phyloP scores from a whole-genome alignment of 805 yeast species.

The Hanseniaspora guilliermondii region DNA sequence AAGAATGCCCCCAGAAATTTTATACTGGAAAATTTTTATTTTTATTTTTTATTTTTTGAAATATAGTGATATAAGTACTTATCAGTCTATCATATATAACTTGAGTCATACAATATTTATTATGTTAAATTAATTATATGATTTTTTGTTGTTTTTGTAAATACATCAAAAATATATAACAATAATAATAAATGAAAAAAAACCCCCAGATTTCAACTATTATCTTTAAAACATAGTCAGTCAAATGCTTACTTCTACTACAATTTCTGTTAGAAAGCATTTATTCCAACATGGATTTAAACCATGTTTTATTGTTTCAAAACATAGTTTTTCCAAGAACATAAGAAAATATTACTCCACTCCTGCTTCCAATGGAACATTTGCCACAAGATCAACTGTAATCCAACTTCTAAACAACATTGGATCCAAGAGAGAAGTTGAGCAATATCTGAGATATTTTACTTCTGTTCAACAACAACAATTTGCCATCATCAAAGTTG shows the following conservation, averaged over 20 bases:
- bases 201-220: too few relatives aligned
- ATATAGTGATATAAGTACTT: too few relatives aligned
- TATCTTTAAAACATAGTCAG: constrained; percentile 8
- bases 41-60: too few relatives aligned
- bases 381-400: constrained; percentile 76
- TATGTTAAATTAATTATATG: too few relatives aligned
- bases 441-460: constrained; percentile 90
- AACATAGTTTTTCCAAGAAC: background rate
- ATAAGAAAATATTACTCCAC: background rate
- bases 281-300: background rate
- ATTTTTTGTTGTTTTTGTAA: too few relatives aligned
- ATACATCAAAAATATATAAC: too few relatives aligned
- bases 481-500: constrained; percentile 96
- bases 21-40: too few relatives aligned
- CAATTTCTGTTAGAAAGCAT: constrained; percentile 3
- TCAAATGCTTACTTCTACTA: constrained; percentile 15
- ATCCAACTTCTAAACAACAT: constrained; percentile 89
- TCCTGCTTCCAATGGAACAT: constrained; percentile 17
- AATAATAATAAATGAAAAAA: too few relatives aligned
- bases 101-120: too few relatives aligned
- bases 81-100: too few relatives aligned
- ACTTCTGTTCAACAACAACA: constrained; percentile 94
- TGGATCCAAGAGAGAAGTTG: constrained; percentile 95
- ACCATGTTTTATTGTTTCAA: background rate
- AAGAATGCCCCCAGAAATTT: too few relatives aligned